Evolutionary conservation across 805 yeast genomes (phyloP), one percentile per base, ranked within the genome.

Genomic region (Kuraishia hungarica): DNA sequence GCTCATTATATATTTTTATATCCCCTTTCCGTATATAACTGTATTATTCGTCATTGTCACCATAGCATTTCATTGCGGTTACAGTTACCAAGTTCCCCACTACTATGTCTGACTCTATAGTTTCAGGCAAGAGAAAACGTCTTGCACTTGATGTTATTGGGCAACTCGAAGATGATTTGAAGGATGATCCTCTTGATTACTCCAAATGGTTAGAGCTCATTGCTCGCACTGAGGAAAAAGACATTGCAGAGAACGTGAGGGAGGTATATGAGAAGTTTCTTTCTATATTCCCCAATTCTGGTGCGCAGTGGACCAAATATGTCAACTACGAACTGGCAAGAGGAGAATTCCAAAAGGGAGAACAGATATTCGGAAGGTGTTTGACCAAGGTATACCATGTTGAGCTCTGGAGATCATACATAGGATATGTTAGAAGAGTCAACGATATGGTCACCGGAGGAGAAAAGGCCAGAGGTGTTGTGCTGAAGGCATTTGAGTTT

Each of bases 401-500:
- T 26, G 78, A 79, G 23, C 69, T 93, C 24, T 93, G 96, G 86
- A 75, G 82, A 54, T 71, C 80, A n/a, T 93, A 93, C 67, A 78
- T 94, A 28, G 80, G 79, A 51, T 89, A 88, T 66, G 89, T 92
- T 28, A 82, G 92, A 55, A 75, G 89, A 50, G 81, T 78, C 55
- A 83, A 87, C 62, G 80, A 81, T 61, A 76, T 86, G 22, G 81
- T 86, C 54, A 86, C 91, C 2, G 96, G 93, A 23, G 94, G 94
- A 39, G 96, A 87, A 65, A 83, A 79, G 59, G 92, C 94, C 0
- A 74, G 94, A 59, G 78, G 84, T 11, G 78, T 81, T 1, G 87
- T 92, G 15, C 75, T 86, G 19, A 86, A 84, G 64, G 96, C 97
- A 0, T 93, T 84, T 66, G 96, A 91, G 58, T 81, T 87, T 65